Percentiles rank a stretch among this genome's conserved stretches.
phyloP scores from a whole-genome alignment of 2,329 filamentous ascomycete genomes.

The Chaetothyriales sp. region DNA sequence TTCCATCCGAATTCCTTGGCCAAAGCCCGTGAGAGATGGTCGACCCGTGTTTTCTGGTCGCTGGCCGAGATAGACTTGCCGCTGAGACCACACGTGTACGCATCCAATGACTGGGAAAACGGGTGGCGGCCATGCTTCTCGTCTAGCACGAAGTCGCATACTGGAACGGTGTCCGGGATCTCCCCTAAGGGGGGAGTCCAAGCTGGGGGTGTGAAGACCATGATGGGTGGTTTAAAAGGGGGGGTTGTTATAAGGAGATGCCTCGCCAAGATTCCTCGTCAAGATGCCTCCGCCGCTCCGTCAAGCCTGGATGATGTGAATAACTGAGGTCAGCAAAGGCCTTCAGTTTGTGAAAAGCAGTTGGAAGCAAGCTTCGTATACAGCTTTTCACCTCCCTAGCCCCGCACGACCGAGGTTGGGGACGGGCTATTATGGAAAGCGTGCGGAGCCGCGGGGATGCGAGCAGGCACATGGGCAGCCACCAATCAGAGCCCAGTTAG shows the following conservation, averaged over 20 bases:
- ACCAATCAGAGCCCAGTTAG: background rate
- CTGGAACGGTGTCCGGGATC: constrained; percentile 58
- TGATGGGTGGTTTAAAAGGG: constrained; percentile 18
- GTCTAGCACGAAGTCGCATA: constrained; percentile 63
- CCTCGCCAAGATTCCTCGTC: background rate
- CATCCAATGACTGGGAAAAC: constrained; percentile 49
- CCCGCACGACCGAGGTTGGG: background rate
- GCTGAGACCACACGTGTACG: constrained; percentile 64
- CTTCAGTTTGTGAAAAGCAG: too few species aligned
- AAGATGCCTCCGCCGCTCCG: background rate
- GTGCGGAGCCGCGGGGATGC: too few species aligned
- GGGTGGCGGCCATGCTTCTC: constrained; percentile 56
- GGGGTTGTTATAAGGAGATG: background rate
- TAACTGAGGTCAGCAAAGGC: too few species aligned
- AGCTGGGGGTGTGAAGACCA: constrained; percentile 34
- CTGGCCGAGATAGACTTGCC: constrained; percentile 51
- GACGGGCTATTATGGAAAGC: background rate
- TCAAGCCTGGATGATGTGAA: too few species aligned
- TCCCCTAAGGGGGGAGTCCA: constrained; percentile 34
- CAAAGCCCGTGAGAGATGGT: constrained; percentile 54
- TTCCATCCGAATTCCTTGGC: constrained; percentile 58
- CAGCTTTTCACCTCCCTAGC: too few species aligned
- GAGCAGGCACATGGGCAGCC: background rate
- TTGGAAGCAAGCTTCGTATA: too few species aligned
- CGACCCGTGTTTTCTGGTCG: constrained; percentile 53